A percentile compares a stretch with the other conserved stretches of the same genome.
Evolutionary conservation across 352 stramenopile genomes (phyloP).

Genomic region (Phytophthora tentaculata): DNA sequence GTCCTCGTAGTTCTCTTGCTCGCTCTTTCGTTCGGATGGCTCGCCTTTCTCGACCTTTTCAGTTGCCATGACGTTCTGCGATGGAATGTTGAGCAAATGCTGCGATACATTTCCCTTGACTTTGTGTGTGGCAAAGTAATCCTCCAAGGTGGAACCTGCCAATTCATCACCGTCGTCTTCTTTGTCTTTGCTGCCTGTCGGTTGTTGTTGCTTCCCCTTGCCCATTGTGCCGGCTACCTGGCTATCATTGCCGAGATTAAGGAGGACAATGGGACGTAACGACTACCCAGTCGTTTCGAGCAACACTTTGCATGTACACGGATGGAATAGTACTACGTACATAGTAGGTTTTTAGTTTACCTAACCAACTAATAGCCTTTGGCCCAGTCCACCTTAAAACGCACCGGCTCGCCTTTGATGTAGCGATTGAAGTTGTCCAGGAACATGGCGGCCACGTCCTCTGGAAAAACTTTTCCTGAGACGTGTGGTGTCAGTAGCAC

Average conservation of each 20-base stretch:
- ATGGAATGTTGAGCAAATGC: conserved; percentile 60
- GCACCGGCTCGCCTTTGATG: conserved; percentile 41
- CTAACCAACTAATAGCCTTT: conserved; percentile 62
- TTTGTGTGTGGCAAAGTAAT: conserved; percentile 43
- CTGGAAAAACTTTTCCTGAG: conserved; percentile 71
- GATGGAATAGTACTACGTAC: no score
- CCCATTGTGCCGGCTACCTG: conserved; percentile 18
- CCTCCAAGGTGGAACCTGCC: conserved; percentile 39
- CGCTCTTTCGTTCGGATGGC: conserved; percentile 4
- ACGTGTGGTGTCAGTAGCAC: conserved; percentile 87
- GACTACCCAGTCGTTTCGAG: conserved; percentile 14
- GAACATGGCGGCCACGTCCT: conserved; percentile 84
- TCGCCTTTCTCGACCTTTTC: conserved; percentile 31
- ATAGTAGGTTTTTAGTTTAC: no score
- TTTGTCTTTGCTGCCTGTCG: conserved; percentile 15
- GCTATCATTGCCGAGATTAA: conserved; percentile 3
- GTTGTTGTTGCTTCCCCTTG: conserved; percentile 32
- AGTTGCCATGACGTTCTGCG: conserved; percentile 57
- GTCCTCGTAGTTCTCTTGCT: conserved; percentile 41
- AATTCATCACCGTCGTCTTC: conserved; percentile 14
- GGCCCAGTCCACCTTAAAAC: conserved; percentile 58
- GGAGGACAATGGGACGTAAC: conserved; percentile 14
- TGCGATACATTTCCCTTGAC: conserved; percentile 49
- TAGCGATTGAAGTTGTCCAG: conserved; percentile 61
- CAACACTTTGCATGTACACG: no score